These are phyloP conservation scores for Fraxinus cuspidata DNA, from an alignment of 257 asterid genomes.

Conservation along the genomic window DNA sequence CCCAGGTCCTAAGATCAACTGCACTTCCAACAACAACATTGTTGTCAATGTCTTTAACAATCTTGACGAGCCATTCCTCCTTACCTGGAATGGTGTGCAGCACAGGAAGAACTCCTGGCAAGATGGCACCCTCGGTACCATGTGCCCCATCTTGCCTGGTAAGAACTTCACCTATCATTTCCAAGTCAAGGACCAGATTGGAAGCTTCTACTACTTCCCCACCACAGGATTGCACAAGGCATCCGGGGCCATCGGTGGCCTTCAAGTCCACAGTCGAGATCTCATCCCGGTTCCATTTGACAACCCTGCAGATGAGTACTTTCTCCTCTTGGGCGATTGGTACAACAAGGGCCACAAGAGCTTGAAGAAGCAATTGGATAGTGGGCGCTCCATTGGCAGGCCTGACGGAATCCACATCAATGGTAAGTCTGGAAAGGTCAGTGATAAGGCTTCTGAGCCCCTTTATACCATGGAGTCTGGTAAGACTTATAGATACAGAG, in stretches of 20 bases:
- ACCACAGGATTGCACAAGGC: slow-evolving; percentile 47
- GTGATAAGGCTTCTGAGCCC: slow-evolving; percentile 30
- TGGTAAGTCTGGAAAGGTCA: slow-evolving; percentile 38
- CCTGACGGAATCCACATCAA: slow-evolving; percentile 53
- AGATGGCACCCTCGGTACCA: slow-evolving; percentile 54
- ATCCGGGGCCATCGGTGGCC: slow-evolving; percentile 47
- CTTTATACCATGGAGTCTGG: slow-evolving; percentile 47
- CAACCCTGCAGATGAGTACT: slow-evolving; percentile 40
- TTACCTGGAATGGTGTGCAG: slow-evolving; percentile 46
- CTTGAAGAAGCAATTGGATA: slow-evolving; percentile 36
- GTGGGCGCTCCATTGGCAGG: slow-evolving; percentile 41
- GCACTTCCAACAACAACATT: slow-evolving; percentile 55
- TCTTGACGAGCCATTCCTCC: slow-evolving; percentile 53
- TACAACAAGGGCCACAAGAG: slow-evolving; percentile 54
- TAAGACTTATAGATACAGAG: slow-evolving; percentile 50
- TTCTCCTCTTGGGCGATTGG: slow-evolving; percentile 53
- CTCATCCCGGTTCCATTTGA: slow-evolving; percentile 54
- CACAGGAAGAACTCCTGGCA: slow-evolving; percentile 61
- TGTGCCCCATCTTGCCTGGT: slow-evolving; percentile 57
- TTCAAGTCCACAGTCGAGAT: slow-evolving; percentile 47
- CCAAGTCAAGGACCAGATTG: slow-evolving; percentile 65
- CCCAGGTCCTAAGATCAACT: slow-evolving; percentile 54
- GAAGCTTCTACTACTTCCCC: slow-evolving; percentile 50
- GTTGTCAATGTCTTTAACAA: slow-evolving; percentile 43
- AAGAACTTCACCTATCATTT: slow-evolving; percentile 43